These are phyloP conservation scores for Aeschynomene evenia DNA, from an alignment of 306 rosid species.

Conservation along the genomic window DNA sequence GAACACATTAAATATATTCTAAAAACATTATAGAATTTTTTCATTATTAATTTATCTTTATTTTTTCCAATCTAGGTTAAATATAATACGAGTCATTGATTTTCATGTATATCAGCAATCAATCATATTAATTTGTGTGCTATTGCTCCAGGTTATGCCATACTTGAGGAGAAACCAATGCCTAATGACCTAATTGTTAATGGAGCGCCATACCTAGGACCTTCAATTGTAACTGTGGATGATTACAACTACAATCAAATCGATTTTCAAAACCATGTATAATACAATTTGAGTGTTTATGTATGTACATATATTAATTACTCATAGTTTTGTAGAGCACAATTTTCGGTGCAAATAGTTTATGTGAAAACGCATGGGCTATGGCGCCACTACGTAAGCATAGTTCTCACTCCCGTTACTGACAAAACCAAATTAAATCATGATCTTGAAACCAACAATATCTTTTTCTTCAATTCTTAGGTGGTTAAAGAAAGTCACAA, in stretches of 20 bases:
- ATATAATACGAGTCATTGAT: not conserved
- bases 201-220: constrained; percentile 65
- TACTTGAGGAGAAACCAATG: constrained; percentile 54
- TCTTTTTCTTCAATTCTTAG: no score
- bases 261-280: not conserved
- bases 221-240: constrained; percentile 22
- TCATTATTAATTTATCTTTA: no score
- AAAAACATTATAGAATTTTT: no score
- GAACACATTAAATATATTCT: no score
- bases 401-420: not conserved
- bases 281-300: not conserved
- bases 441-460: no score
- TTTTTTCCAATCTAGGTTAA: not conserved
- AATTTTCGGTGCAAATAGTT: not conserved
- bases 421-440: not conserved
- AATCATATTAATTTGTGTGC: not conserved
- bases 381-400: not conserved
- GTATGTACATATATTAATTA: no score
- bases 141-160: constrained; percentile 41
- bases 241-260: constrained; percentile 3
- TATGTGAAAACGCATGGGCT: constrained; percentile 2
- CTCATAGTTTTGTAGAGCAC: not conserved
- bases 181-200: constrained; percentile 51
- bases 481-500: no score
- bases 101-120: not conserved